These are phyloP conservation scores for Tetrapisispora pingtungensis DNA, from an alignment of 805 yeast species.

Conservation along the genomic window DNA sequence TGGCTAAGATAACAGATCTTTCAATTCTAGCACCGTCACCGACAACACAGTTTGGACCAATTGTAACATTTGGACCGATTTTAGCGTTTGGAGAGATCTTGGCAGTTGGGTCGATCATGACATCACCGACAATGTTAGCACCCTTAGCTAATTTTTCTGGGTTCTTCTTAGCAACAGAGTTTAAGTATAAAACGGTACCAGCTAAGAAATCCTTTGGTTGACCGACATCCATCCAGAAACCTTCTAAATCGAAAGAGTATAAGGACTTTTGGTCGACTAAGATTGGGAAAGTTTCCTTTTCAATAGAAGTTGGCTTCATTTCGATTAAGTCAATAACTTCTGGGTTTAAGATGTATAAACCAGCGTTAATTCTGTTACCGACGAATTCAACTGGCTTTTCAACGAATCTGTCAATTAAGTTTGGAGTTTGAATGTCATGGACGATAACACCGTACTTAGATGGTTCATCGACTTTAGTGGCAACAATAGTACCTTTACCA, in stretches of 20 bases:
- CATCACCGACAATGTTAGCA: conserved; percentile 77
- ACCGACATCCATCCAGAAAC: conserved; percentile 99
- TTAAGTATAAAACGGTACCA: conserved; percentile 87
- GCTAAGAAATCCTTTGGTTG: conserved; percentile 99
- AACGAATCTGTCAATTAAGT: conserved; percentile 95
- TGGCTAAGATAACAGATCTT: conserved; percentile 84
- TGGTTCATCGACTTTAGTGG: conserved; percentile 99
- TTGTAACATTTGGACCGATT: conserved; percentile 96
- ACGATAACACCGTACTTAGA: conserved; percentile 99
- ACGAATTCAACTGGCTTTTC: conserved; percentile 99
- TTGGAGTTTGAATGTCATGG: conserved; percentile 88
- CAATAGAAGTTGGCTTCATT: conserved; percentile 97
- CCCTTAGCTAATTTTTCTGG: conserved; percentile 62
- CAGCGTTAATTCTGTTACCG: conserved; percentile 99
- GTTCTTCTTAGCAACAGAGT: conserved; percentile 71
- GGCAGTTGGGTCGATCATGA: conserved; percentile 89
- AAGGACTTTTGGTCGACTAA: conserved; percentile 81
- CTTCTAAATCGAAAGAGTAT: conserved; percentile 95
- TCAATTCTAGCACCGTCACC: conserved; percentile 99
- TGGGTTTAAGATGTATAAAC: conserved; percentile 96
- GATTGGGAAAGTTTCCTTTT: conserved; percentile 98
- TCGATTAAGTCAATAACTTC: conserved; percentile 93
- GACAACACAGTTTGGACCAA: conserved; percentile 91
- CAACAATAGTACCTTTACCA: conserved; percentile 96
- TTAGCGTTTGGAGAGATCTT: conserved; percentile 85